phyloP scores from a whole-genome alignment of 2,329 filamentous ascomycete genomes.

The Microcyclospora tardicrescens region DNA sequence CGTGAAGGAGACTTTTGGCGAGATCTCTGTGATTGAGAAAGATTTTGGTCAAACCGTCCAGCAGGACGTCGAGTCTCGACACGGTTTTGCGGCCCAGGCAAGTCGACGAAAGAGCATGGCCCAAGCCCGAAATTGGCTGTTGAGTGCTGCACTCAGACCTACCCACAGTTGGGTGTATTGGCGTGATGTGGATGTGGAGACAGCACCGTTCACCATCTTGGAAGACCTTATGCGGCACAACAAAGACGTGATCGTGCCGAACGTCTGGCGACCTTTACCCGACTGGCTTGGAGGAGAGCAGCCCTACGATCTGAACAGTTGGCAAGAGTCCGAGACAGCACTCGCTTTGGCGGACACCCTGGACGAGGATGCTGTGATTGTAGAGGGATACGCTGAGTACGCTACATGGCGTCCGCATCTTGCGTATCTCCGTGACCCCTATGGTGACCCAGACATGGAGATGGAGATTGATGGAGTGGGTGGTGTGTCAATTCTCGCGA shows the following conservation, averaged over 20 bases:
- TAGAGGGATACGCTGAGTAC: constrained; percentile 97
- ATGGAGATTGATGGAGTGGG: constrained; percentile 99
- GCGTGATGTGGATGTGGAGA: constrained; percentile 97
- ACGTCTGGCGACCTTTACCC: constrained; percentile 96
- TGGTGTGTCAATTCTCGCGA: constrained; percentile 92
- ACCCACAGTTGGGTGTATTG: constrained; percentile 99
- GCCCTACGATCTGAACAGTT: constrained; percentile 95
- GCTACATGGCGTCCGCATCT: constrained; percentile 96
- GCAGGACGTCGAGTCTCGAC: constrained; percentile 92
- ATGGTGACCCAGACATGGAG: constrained; percentile 96
- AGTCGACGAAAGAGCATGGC: constrained; percentile 93
- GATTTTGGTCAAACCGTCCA: constrained; percentile 97
- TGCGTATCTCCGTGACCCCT: constrained; percentile 90
- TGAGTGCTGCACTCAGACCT: constrained; percentile 82
- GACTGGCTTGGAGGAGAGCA: constrained; percentile 98
- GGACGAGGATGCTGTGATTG: constrained; percentile 96
- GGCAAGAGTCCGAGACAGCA: constrained; percentile 97
- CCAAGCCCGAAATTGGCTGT: constrained; percentile 89
- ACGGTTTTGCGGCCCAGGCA: constrained; percentile 93
- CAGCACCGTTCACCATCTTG: constrained; percentile 87
- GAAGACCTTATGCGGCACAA: constrained; percentile 98
- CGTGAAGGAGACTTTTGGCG: constrained; percentile 72
- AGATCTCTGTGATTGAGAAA: constrained; percentile 96
- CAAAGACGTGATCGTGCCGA: constrained; percentile 96
- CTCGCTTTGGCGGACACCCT: constrained; percentile 85